Evolutionary conservation across 768 basidiomycete genomes (phyloP), one percentile per base, ranked within the genome.

Genomic region (Rhodotorula diobovata): DNA sequence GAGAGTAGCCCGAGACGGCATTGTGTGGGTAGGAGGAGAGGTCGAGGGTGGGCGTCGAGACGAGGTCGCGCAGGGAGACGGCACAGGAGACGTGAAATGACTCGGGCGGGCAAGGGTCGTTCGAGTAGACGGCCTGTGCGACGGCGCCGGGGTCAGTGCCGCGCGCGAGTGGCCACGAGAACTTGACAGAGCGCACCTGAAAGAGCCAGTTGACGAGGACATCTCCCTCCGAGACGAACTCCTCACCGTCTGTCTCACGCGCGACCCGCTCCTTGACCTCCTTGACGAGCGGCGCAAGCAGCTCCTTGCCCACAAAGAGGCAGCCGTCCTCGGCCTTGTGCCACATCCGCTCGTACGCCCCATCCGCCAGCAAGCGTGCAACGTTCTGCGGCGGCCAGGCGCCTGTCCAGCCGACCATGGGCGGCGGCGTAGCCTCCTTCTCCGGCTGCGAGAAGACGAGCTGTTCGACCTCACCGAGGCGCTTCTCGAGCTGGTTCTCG

Each of bases 261-360:
- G 41, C 41, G 12, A 59, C 58, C 58, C 45, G 23, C 23, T 8
- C 41, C 18, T 59, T 59, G 41, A 45, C n/a, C 43, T 43, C 41
- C 58, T 59, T n/a, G 41, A 59, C 43, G 11, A 59, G 25, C 28
- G 41, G 28, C 25, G 23, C 58, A 11, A 59, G 58, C 8, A 59
- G 41, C 7, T 59, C 58, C n/a, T 34, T 30, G 23, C 58, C 58
- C n/a, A 59, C 58, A 35, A 59, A 59, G 30, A 59, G 41, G 43
- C 58, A 59, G 28, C 58, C 58, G 58, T 59, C 58, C n/a, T 59
- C 41, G 37, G 58, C 58, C 43, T 59, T 43, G 41, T 59, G 58
- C 58, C 39, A 43, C 41, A 7, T 28, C 58, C 28, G 43, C 41
- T 59, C 58, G 41, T 28, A 59, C 23, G 41, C 41, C 28, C 58